Evolutionary conservation across 2,329 filamentous ascomycete species (phyloP), one percentile per base, ranked within the genome.

Genomic region (Monilinia laxa): DNA sequence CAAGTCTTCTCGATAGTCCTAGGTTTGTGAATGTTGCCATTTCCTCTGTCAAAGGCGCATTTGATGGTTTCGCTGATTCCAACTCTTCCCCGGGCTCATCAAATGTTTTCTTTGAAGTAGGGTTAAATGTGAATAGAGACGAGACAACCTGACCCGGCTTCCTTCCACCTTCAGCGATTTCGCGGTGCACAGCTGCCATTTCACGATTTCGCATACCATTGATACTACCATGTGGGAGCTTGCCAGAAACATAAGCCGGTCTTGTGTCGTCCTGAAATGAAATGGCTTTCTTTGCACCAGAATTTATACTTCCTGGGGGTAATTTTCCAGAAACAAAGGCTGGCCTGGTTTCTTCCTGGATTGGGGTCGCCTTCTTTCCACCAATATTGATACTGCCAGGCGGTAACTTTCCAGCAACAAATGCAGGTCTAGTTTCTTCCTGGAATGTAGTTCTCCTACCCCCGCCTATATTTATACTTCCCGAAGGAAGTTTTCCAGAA

Each of bases 101-200:
- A 47, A 85, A 82, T 49, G 84, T 83, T 1, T 87, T 91, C 69
- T 86, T 89, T 4, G 92, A 84, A 5, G 83, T 80, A 0, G 94
- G 94, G 70, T 98, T 99, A 78, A 88, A 94, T 1, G 92, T 91
- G 80, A 98, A 99, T 2, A 99, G 84, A 16, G 93, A 93, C 7
- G 95, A 98, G 31, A 97, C 90, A 67, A 98, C 85, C 72, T 91
- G 87, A 64, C 82, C 81, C 35, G 81, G 80, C 67, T 81, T 80
- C 62, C 74, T 70, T 69, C 73, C 75, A 65, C 68, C 72, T 68
- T 53, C 81, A 76, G 66, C 75, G 74, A 67, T 68, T 66, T 69
- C 68, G 69, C 68, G 60, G 38, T 55, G 38, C 45, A 49, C 57
- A 25, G 60, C 68, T 62, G 55, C 59, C 45, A 60, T 68, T 60